Evolutionary conservation across 306 rosid genomes (phyloP).

Genomic region (Echinosophora koreensis): DNA sequence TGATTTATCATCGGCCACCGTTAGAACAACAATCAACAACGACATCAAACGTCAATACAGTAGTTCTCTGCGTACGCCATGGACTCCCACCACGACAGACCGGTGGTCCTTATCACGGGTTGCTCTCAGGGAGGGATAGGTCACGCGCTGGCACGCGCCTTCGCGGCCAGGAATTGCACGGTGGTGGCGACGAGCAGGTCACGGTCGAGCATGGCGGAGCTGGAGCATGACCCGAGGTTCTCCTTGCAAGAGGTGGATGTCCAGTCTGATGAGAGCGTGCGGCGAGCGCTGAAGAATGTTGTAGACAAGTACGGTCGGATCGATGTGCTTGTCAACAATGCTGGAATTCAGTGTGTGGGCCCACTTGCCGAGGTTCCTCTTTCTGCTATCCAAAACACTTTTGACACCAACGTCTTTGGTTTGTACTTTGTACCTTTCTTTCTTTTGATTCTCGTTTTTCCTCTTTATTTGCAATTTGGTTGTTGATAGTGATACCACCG

Average conservation of each 20-base stretch:
- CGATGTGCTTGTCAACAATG: conserved; percentile 85
- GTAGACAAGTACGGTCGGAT: conserved; percentile 62
- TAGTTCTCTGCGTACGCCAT: background rate
- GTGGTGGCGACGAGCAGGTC: conserved; percentile 87
- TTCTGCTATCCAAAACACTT: conserved; percentile 62
- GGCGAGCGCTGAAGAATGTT: conserved; percentile 53
- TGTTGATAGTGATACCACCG: background rate
- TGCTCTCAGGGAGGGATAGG: background rate
- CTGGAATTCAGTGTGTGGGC: conserved; percentile 81
- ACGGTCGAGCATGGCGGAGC: conserved; percentile 62
- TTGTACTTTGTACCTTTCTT: background rate
- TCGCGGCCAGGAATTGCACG: conserved; percentile 66
- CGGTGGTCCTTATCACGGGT: background rate
- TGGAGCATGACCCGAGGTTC: conserved; percentile 61
- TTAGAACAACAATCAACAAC: too few relatives aligned
- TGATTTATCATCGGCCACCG: too few relatives aligned
- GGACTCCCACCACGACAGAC: background rate
- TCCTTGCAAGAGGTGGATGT: conserved; percentile 78
- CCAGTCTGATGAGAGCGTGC: conserved; percentile 73
- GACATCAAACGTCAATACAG: too few relatives aligned
- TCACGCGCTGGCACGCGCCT: conserved; percentile 27
- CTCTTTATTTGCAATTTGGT: background rate
- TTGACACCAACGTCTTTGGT: conserved; percentile 84
- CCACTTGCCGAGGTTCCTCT: conserved; percentile 85
- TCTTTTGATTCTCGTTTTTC: background rate